Conservation (phyloP, 192 early-diverging fungal genomes). For the Coemansia sp. region DNA sequence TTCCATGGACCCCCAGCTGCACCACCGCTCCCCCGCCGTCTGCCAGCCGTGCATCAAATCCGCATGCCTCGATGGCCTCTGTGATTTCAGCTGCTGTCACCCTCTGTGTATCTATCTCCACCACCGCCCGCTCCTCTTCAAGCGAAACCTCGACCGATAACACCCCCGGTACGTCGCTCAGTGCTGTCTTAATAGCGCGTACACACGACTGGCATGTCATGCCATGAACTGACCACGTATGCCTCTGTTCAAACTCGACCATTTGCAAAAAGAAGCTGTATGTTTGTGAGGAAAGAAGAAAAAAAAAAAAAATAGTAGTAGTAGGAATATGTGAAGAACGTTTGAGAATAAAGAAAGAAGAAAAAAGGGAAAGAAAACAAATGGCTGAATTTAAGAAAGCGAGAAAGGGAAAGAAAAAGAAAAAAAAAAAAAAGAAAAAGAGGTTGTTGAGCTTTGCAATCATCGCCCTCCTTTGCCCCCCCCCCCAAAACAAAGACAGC, state of each 20-base stretch:
- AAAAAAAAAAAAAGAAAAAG: too few relatives aligned
- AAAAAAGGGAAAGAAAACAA: conserved; percentile 4
- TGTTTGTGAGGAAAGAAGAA: conserved; percentile 3
- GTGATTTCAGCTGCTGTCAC: conserved; percentile 25
- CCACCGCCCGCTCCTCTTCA: conserved; percentile 59
- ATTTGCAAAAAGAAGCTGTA: not conserved
- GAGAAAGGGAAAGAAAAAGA: conserved; percentile 11
- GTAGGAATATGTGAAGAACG: not conserved
- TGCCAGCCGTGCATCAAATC: conserved; percentile 57
- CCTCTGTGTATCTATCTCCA: not conserved
- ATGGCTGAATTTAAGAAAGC: not conserved
- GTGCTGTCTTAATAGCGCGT: conserved; percentile 63
- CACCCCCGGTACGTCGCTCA: conserved; percentile 61
- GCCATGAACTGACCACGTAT: conserved; percentile 55
- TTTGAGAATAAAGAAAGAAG: conserved; percentile 8
- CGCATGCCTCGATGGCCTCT: conserved; percentile 63
- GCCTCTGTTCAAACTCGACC: conserved; percentile 9
- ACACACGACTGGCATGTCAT: conserved; percentile 93
- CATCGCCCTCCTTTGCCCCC: too few relatives aligned
- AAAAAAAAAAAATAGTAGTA: not conserved
- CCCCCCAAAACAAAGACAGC: not conserved
- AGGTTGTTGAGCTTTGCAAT: not conserved
- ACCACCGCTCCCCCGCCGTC: not conserved
- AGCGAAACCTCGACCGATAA: conserved; percentile 61
- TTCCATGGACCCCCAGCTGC: conserved; percentile 50